Evolutionary conservation across 2,329 filamentous ascomycete genomes (phyloP), one percentile per base, ranked within the genome.

Genomic region (Fusarium sp.): DNA sequence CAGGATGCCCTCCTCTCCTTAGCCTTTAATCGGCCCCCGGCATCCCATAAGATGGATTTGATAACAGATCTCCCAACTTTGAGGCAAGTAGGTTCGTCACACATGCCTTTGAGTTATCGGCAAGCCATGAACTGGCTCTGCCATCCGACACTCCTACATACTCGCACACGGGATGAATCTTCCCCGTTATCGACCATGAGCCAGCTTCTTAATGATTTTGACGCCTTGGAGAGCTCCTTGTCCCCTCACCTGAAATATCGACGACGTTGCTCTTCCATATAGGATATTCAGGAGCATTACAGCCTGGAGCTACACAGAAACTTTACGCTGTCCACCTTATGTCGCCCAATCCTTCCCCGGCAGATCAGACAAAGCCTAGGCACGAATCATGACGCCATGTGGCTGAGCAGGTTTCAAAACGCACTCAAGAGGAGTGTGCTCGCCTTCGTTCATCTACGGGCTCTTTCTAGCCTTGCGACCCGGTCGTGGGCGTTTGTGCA

Each of bases 401-500:
- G 70, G 9, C 35, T 63, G n/a, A 17, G 20, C 12, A 62, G 33
- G 1, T 71, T 75, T 16, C 63, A 61, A 12, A 17, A 27, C 6
- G 42, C 73, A 14, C 14, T 74, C 7, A 68, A 67, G 17, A 16
- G 17, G n/a, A 62, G 64, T 14, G 68, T 71, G 1, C 22, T 40
- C 5, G 72, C 70, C 16, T 70, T 72, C 8, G 66, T 75, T 27
- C 66, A 63, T 2, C 35, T 76, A 1, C 71, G 70, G 20, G 63
- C 62, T 1, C 62, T 71, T 8, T 59, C 65, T 5, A 73, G 51
- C 16, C 63, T 68, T 44, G 62, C 73, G 7, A 76, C 69, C 14
- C 65, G 64, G 0, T 76, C 73, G 3, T 76, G 73, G 73, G 73
- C 74, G 4, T 74, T 71, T 3, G 57, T 76, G 16, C 73, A 75